phyloP scores from a whole-genome alignment of 208 protist species.

The Wallacemonas sp. region DNA sequence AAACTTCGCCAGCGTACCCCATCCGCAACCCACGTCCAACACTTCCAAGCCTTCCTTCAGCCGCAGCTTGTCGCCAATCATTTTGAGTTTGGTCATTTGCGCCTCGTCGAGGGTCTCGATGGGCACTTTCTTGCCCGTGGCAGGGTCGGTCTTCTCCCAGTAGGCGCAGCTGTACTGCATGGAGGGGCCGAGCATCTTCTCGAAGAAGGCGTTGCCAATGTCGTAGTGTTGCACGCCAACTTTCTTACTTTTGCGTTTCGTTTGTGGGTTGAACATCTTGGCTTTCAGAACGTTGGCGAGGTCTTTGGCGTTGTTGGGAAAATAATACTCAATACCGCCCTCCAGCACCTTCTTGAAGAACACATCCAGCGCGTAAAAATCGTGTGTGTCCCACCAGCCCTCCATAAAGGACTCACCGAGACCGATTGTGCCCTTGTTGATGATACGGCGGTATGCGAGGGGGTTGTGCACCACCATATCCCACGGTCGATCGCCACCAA shows the following conservation, averaged over 20 bases:
- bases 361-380: slow-evolving; percentile 47
- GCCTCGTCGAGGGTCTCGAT: slow-evolving; percentile 62
- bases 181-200: slow-evolving; percentile 51
- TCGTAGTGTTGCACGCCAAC: slow-evolving; percentile 78
- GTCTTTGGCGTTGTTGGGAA: slow-evolving; percentile 65
- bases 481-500: slow-evolving; percentile 37
- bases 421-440: slow-evolving; percentile 50
- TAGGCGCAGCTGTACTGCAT: slow-evolving; percentile 85
- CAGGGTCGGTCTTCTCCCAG: slow-evolving; percentile 37
- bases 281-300: slow-evolving; percentile 41
- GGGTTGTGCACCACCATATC: slow-evolving; percentile 57
- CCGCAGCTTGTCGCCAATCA: slow-evolving; percentile 74
- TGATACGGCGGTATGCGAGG: slow-evolving; percentile 35
- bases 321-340: slow-evolving; percentile 53
- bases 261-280: slow-evolving; percentile 55
- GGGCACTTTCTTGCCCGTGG: slow-evolving; percentile 13
- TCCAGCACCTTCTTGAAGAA: slow-evolving; percentile 46
- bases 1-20: slow-evolving; percentile 65
- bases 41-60: slow-evolving; percentile 61
- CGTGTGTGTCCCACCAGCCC: slow-evolving; percentile 60
- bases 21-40: slow-evolving; percentile 82
- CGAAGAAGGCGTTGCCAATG: slow-evolving; percentile 73
- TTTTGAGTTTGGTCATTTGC: slow-evolving; percentile 68
- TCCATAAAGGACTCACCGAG: slow-evolving; percentile 63
- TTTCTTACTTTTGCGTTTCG: slow-evolving; percentile 42